Evolutionary conservation across 306 rosid genomes (phyloP).

Genomic region (Argentina anserina): DNA sequence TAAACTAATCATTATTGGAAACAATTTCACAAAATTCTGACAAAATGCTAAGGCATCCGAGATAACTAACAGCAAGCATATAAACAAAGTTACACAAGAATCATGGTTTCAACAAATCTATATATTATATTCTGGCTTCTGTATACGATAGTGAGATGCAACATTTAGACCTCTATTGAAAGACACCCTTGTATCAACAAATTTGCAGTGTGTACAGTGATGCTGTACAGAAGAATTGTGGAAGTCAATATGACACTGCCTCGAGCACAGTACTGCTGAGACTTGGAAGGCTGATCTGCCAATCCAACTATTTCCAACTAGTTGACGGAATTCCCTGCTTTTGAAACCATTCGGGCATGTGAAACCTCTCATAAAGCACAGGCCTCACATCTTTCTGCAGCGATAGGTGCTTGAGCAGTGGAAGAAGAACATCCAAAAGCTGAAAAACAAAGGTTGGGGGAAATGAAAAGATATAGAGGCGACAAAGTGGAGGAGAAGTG

Average conservation of each 20-base stretch:
- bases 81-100: conserved; percentile 26
- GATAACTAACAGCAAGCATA: conserved; percentile 27
- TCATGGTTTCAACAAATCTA: conserved; percentile 32
- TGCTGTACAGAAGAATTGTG: conserved; percentile 40
- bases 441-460: conserved; percentile 18
- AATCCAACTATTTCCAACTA: conserved; percentile 31
- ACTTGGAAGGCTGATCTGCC: conserved; percentile 9
- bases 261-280: conserved; percentile 8
- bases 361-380: conserved; percentile 75
- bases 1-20: conserved; percentile 16
- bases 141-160: conserved; percentile 4
- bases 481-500: background rate
- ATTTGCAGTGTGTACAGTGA: conserved; percentile 20
- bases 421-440: conserved; percentile 98
- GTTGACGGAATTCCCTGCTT: conserved; percentile 84
- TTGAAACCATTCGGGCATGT: conserved; percentile 98
- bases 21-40: conserved; percentile 22
- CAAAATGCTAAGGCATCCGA: conserved; percentile 14
- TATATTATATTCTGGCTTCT: conserved; percentile 16
- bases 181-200: conserved; percentile 10
- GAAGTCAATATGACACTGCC: conserved; percentile 21
- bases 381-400: conserved; percentile 80
- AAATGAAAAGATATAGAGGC: background rate
- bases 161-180: conserved; percentile 6
- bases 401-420: conserved; percentile 81